Percentiles rank a stretch among this genome's conserved stretches.
phyloP scores from a whole-genome alignment of 768 basidiomycete species.

The Boletus insuetus region DNA sequence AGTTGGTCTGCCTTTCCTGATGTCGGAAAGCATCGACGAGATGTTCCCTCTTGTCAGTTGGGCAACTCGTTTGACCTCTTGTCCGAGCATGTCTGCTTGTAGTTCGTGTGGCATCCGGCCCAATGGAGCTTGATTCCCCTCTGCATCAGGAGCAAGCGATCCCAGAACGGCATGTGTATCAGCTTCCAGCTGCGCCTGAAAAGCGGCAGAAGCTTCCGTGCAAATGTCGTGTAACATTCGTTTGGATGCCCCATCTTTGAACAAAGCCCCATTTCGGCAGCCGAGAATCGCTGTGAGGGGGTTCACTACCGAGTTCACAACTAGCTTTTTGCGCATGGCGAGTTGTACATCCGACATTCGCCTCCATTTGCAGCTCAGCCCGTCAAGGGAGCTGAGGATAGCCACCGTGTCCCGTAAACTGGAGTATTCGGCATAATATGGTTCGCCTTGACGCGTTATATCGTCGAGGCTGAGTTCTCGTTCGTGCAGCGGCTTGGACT shows the following conservation, averaged over 20 bases:
- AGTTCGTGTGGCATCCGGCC: constrained; percentile 49
- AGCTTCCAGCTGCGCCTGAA: constrained; percentile 47
- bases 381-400: constrained; percentile 52
- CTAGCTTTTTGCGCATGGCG: constrained; percentile 75
- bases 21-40: constrained; percentile 79
- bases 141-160: constrained; percentile 24
- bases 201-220: constrained; percentile 65
- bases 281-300: constrained; percentile 80
- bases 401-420: constrained; percentile 69
- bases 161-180: constrained; percentile 31
- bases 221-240: constrained; percentile 56
- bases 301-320: constrained; percentile 79
- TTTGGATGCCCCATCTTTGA: constrained; percentile 42
- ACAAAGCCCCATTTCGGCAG: constrained; percentile 76
- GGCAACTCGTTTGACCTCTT: constrained; percentile 59
- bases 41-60: constrained; percentile 59
- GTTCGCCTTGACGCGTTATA: constrained; percentile 41
- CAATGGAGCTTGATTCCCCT: constrained; percentile 25
- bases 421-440: constrained; percentile 44
- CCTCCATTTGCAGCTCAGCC: constrained; percentile 61
- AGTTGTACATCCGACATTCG: constrained; percentile 66
- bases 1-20: constrained; percentile 57
- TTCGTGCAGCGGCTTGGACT: constrained; percentile 32
- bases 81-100: constrained; percentile 42
- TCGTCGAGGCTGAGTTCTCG: constrained; percentile 50